Evolutionary conservation across 2,329 filamentous ascomycete genomes (phyloP).

Genomic region (Fusarium stilboides): DNA sequence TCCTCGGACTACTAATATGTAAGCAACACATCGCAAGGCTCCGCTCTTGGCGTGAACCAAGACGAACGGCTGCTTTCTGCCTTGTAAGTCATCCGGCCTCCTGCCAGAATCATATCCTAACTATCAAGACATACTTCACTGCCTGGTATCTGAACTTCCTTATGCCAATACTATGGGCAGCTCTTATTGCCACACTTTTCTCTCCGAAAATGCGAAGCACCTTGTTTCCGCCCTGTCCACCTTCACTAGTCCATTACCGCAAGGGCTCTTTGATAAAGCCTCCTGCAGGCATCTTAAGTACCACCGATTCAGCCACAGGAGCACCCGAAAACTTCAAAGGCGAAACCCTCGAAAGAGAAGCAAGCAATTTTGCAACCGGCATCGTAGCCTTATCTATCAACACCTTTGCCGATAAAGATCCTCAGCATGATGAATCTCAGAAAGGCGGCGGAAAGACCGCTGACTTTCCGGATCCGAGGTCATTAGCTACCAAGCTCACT

Average conservation of each 20-base stretch:
- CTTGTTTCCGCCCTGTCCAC: conserved; percentile 81
- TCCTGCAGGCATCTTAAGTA: conserved; percentile 79
- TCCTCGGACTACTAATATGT: neutral
- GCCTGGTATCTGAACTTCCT: conserved; percentile 80
- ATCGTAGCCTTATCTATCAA: conserved; percentile 72
- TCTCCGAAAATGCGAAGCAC: conserved; percentile 71
- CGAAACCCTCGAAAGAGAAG: conserved; percentile 84
- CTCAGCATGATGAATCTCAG: conserved; percentile 64
- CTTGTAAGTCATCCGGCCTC: neutral
- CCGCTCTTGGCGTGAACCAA: conserved; percentile 81
- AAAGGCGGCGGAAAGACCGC: conserved; percentile 61
- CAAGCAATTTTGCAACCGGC: conserved; percentile 80
- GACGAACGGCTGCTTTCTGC: conserved; percentile 65
- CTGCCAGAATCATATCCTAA: conserved; percentile 58
- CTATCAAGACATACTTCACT: conserved; percentile 60
- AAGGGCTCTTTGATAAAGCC: conserved; percentile 82
- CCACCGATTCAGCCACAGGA: conserved; percentile 80
- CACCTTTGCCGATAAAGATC: conserved; percentile 80
- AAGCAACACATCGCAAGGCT: conserved; percentile 79
- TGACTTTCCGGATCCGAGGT: neutral
- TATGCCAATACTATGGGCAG: conserved; percentile 69
- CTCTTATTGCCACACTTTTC: conserved; percentile 73
- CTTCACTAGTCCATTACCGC: conserved; percentile 76
- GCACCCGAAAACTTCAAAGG: conserved; percentile 85
- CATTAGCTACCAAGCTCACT: conserved; percentile 61